phyloP scores from a whole-genome alignment of 108 stramenopile genomes.

The Chaetoceros muelleri region DNA sequence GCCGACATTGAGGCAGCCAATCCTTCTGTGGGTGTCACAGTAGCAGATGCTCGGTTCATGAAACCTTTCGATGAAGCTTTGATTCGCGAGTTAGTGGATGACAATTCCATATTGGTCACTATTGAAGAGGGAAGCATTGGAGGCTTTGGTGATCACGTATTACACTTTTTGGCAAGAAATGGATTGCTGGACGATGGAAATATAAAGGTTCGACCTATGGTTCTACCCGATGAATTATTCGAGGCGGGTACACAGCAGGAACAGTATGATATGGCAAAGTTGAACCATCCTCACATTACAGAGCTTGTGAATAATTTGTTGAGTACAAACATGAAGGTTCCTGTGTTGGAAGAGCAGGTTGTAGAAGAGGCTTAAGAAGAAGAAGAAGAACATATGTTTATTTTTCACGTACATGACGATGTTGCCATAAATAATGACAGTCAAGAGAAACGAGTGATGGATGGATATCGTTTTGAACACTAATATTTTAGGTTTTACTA shows the following conservation, averaged over 20 bases:
- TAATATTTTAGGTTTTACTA: too few relatives aligned
- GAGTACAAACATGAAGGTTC: conserved; percentile 55
- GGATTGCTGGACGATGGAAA: conserved; percentile 87
- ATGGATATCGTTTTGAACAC: too few relatives aligned
- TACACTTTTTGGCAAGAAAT: conserved; percentile 89
- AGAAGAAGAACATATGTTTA: too few relatives aligned
- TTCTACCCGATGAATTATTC: conserved; percentile 90
- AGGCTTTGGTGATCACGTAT: conserved; percentile 93
- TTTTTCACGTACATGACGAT: too few relatives aligned
- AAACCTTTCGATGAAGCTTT: conserved; percentile 91
- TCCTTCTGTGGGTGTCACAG: conserved; percentile 78
- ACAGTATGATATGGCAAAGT: conserved; percentile 93
- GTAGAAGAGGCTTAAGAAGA: neutral
- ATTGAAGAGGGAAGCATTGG: conserved; percentile 92
- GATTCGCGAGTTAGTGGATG: conserved; percentile 78
- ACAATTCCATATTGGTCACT: conserved; percentile 86
- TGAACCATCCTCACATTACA: conserved; percentile 84
- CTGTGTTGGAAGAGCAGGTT: conserved; percentile 30
- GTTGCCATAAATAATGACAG: too few relatives aligned
- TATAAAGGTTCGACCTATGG: conserved; percentile 92
- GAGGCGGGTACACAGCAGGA: conserved; percentile 92
- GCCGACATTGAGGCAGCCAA: conserved; percentile 80
- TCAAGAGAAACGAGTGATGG: too few relatives aligned
- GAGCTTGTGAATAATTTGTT: conserved; percentile 10
- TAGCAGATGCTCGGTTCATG: conserved; percentile 96